Conservation (phyloP, 208 protist species). For the Trypanosomatidae sp. region DNA sequence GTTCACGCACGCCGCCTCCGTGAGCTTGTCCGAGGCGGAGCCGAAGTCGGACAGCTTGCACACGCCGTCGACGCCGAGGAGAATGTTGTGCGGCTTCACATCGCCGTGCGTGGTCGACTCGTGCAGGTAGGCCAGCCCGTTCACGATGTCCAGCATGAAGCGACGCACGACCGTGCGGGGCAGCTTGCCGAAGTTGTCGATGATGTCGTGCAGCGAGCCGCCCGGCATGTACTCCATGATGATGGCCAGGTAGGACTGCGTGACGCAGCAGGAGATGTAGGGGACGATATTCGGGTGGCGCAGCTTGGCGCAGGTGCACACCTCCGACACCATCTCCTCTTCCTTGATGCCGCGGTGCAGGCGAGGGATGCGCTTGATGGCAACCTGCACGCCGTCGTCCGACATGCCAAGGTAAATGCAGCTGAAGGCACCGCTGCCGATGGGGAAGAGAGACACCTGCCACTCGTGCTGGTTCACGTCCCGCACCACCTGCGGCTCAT, state of each 20-base stretch:
- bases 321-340: conserved; percentile 61
- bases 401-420: conserved; percentile 70
- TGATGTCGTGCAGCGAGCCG: conserved; percentile 70
- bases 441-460: conserved; percentile 56
- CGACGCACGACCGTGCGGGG: conserved; percentile 52
- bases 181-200: conserved; percentile 76
- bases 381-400: conserved; percentile 72
- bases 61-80: conserved; percentile 73
- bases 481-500: conserved; percentile 48
- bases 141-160: conserved; percentile 79
- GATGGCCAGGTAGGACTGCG: conserved; percentile 62
- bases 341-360: conserved; percentile 60
- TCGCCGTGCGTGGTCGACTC: conserved; percentile 79
- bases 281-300: conserved; percentile 79
- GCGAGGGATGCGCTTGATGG: conserved; percentile 79
- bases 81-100: conserved; percentile 88
- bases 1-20: conserved; percentile 24
- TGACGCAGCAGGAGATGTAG: conserved; percentile 71
- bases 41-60: conserved; percentile 91
- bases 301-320: conserved; percentile 59
- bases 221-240: conserved; percentile 88
- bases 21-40: conserved; percentile 56
- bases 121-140: conserved; percentile 80
- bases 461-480: conserved; percentile 64
- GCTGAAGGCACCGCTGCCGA: conserved; percentile 73